A percentile compares a stretch with the other conserved stretches of the same genome.
Evolutionary conservation across 2,329 filamentous ascomycete genomes (phyloP).

Genomic region (Pseudogymnoascus sp.): DNA sequence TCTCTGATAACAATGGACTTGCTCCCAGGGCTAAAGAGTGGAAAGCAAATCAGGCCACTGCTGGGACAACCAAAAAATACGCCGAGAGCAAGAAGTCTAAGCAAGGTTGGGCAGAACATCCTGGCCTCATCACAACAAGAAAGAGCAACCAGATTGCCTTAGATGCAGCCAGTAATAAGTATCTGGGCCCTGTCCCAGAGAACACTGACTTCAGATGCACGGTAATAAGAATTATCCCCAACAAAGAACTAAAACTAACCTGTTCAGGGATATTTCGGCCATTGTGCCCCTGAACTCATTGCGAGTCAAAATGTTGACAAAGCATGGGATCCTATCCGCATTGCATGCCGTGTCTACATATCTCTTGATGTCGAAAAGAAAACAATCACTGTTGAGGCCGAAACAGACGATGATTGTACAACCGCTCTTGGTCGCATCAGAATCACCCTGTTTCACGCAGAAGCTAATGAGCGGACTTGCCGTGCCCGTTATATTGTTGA

Average conservation of each 20-base stretch:
- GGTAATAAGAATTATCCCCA: not conserved
- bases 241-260: not conserved
- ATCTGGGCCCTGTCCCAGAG: not conserved
- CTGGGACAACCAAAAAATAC: not conserved
- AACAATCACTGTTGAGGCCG: not conserved
- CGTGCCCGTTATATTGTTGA: constrained; percentile 19
- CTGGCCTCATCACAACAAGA: not conserved
- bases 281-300: not conserved
- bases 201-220: not conserved
- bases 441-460: not conserved
- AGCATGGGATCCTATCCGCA: constrained; percentile 1
- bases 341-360: constrained; percentile 1
- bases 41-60: not conserved
- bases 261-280: not conserved
- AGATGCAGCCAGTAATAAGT: not conserved
- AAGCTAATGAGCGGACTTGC: not conserved
- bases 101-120: not conserved
- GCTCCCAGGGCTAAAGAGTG: not conserved
- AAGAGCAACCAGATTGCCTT: constrained; percentile 6
- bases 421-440: not conserved
- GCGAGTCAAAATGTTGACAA: not conserved
- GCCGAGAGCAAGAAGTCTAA: not conserved
- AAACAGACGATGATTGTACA: not conserved
- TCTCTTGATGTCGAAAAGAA: not conserved
- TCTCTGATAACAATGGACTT: not conserved